These are phyloP conservation scores for Cladophialophora chaetospira DNA, from an alignment of 2,329 filamentous ascomycete genomes.

Conservation along the genomic window DNA sequence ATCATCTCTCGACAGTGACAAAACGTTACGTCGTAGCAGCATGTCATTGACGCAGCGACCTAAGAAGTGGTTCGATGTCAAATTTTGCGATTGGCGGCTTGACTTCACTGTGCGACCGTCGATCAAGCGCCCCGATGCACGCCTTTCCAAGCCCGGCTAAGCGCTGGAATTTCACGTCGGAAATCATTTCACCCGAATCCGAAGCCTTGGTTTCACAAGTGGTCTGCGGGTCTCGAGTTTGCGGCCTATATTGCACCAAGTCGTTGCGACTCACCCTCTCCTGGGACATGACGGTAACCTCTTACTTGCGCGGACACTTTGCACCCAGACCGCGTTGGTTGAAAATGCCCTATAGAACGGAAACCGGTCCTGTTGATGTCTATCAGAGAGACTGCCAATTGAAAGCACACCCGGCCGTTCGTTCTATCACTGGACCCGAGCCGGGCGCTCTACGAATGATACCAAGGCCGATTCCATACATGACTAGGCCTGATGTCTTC, in stretches of 20 bases:
- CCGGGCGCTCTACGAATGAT: neutral
- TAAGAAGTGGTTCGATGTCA: no score
- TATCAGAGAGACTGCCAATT: no score
- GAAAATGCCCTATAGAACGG: no score
- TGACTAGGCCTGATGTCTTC: neutral
- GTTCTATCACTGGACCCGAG: neutral
- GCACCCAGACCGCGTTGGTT: no score
- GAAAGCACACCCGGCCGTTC: no score
- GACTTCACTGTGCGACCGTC: neutral
- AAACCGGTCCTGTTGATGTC: no score
- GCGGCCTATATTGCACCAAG: no score
- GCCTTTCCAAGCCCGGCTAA: neutral
- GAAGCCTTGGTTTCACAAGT: conserved; percentile 7
- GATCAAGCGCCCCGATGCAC: neutral
- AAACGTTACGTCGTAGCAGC: neutral
- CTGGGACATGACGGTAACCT: no score
- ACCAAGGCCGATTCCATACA: neutral
- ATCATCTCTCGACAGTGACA: neutral
- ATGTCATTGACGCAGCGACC: neutral
- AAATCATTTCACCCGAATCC: conserved; percentile 11
- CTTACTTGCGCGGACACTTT: no score
- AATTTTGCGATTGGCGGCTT: no score
- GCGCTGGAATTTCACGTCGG: conserved; percentile 1
- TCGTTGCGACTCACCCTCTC: no score
- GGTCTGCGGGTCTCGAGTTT: no score